Base-by-base conservation (phyloP, 2,329 filamentous ascomycete genomes). In the Colletotrichum kahawae region DNA sequence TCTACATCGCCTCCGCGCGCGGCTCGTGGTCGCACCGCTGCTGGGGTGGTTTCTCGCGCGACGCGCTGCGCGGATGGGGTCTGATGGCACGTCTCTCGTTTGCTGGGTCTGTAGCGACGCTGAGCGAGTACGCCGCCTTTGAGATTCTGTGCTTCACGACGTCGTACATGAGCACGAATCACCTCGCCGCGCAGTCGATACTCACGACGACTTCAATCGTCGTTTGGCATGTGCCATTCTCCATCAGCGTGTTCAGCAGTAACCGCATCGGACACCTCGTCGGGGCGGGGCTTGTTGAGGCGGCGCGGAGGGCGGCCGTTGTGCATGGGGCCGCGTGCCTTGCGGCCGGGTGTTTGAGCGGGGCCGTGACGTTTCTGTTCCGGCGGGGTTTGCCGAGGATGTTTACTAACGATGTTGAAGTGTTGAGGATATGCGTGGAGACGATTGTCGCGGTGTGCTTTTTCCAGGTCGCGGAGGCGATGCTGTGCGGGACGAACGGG, bases 131-230 rank as follows among this genome's bases (percentile, higher is more conserved):
- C 84, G 80, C 81, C 13, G 85, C 85, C 2, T 85, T 84, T 48
- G 85, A 87, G 79, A 81, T 88, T 18, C 77, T 88, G 14, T 87
- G 85, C 2, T 81, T 88, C 10, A 85, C 85, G 78, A 85, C 87
- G 1, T 86, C 85, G 8, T 87, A 87, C 77, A 79, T 88, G 57
- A 83, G 83, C 77, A 87, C 85, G 1, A 79, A 81, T 4, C 83
- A 87, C 65, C 81, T 87, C 2, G 85, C 85, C 1, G 84, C 85
- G 14, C 85, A 87, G 78, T 83, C 84, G 6, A 80, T 87, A 10
- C 73, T 87, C 72, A 85, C 82, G 4, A 87, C 85, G 0, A 81
- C 84, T 1, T 84, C 84, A 2, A 80, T 85, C 14, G 79, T 86
- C 1, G 81, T 83, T 51, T 87, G 85, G 84, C 85, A 87, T 64